Base-by-base conservation (phyloP, 2,329 filamentous ascomycete genomes). In the Chaetomiaceae sp. region DNA sequence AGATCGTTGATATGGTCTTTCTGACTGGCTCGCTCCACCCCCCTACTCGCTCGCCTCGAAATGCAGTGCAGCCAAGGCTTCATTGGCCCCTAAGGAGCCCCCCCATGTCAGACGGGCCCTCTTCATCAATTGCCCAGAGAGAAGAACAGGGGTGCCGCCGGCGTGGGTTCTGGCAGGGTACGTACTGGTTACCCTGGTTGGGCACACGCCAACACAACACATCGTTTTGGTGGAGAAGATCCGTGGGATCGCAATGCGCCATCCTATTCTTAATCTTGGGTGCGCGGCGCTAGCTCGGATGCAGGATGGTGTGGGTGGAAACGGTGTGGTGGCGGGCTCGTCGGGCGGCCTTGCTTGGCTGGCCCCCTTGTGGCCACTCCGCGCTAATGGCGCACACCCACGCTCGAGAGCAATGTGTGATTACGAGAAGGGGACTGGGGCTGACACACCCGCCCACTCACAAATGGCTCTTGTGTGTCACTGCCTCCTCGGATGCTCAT, bases 361-460 rank as follows among this genome's bases (percentile, higher is more conserved):
- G 44, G 47, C 23, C 33, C n/a, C n/a, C 31, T 46, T 48, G 40
- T 50, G 45, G 56, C 55, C 57, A 61, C 50, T 60, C 55, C 53
- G 46, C 55, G 61, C 52, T 57, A 48, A 27, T 27, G 1, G 10
- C 25, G 25, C 25, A 27, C 25, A 10, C 25, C 25, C 25, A 10
- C 25, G 6, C 44, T 53, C 58, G 59, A 63, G 54, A 54, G 53
- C 61, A 60, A 62, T 67, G 67, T 67, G 70, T 72, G 70, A 72
- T 67, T 71, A 69, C 73, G 70, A 73, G 67, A 66, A 65, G 68
- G n/a, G 68, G 71, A 68, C 50, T 70, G 65, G 68, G n/a, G 73
- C 72, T 75, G 72, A 76, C 73, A 73, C 73, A 74, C 67, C 30
- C 47, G 48, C 47, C 46, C 48, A 53, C 39, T 50, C 54, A 46